Evolutionary conservation across 1,284 basidiomycete species (phyloP), one percentile per base, ranked within the genome.

Genomic region (Tilletia indica): DNA sequence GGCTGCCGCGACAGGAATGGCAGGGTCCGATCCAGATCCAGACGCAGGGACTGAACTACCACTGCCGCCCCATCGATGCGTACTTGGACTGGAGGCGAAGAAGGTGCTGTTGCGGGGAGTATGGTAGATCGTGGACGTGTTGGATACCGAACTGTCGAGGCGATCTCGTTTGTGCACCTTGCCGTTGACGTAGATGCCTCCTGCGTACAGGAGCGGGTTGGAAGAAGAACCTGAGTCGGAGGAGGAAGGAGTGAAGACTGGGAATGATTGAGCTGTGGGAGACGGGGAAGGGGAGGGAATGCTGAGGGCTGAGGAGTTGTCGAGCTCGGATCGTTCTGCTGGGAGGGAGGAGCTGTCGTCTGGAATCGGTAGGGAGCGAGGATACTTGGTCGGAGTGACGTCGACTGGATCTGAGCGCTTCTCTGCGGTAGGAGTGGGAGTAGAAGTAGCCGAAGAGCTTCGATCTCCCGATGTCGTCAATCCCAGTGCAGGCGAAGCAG

Each of bases 31-130:
- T 9, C 42, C 42, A 54, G 51, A 25, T n/a, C 21, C 25, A 31
- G 25, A 31, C 25, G 25, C 25, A 31, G 25, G 25, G 25, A 19
- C 51, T 19, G 51, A 54, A 19, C 21, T 19, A 1, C 11, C n/a
- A 19, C 12, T 2, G 12, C 12, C 6, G 6, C 19, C 19, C 51
- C 11, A 54, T 19, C 51, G 51, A 54, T 25, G 36, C 36, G 19
- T 42, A 4, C 36, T 73, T 2, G 78, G 78, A 25, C 72, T 73
- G 14, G 67, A 69, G 39, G 73, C 71, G 68, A 79, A 73, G 49
- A 77, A 70, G 9, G 75, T 76, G 54, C 78, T 80, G 64, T 77
- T 75, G 3, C 78, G 42, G 16, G 78, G 77, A 36, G 79, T 80
- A 47, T 81, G 77, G 56, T 81, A 81, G 3, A 81, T 71, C 21